Evolutionary conservation across 2,329 filamentous ascomycete genomes (phyloP), one percentile per base, ranked within the genome.

Genomic region (Sporothrix protearum): DNA sequence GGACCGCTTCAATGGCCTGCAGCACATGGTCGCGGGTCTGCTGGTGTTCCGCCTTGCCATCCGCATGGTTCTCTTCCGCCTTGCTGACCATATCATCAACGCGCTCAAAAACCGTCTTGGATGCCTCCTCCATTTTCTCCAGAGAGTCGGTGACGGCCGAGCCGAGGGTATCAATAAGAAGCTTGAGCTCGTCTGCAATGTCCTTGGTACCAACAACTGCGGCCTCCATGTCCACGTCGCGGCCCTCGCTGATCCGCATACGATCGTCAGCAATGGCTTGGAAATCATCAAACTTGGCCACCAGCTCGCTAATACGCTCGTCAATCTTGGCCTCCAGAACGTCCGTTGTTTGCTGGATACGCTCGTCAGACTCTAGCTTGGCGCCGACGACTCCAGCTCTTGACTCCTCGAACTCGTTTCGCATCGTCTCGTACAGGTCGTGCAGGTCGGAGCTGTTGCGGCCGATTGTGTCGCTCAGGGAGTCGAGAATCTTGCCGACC

Each of bases 281-380:
- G 74, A 94, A 90, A 73, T 96, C 93, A 71, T 97, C 94, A 77
- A 97, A 96, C 79, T 96, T 97, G 75, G 86, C 84, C 79, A 97
- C 88, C 30, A 99, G 85, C 75, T 94, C 92, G 72, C 87, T 87
- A 76, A 97, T 85, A 76, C 87, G 88, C 76, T 89, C 87, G 47
- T 89, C 88, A 59, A 91, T 82, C 78, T 88, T 89, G 72, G 80
- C 79, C 57, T 84, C 81, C 9, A 91, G 81, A 5, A 78, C 81
- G 9, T 88, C 85, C 25, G 86, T 85, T 0, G 85, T 85, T 72
- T 86, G 81, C 74, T 88, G 85, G 39, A 91, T 89, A 78, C 93
- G 94, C 77, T 94, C 91, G 73, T 97, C 92, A 2, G 90, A 87
- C 73, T 97, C 93, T n/a, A 93, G 85, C 81, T 95, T 96, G 69